These are phyloP conservation scores for Ceratocystis albifundus DNA, from an alignment of 2,329 filamentous ascomycete species.

Conservation along the genomic window DNA sequence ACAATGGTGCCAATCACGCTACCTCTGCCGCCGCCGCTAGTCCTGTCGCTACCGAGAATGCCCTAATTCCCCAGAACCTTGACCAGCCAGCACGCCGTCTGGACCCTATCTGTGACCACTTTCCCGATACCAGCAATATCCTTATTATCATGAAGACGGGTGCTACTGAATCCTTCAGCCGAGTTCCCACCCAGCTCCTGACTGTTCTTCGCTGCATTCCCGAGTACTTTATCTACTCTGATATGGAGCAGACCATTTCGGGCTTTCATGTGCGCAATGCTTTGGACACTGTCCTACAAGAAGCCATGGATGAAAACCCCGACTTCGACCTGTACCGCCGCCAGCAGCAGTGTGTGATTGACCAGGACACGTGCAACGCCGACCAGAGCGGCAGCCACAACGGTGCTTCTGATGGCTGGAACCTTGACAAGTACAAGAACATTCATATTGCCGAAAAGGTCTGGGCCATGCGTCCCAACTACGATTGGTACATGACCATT, in stretches of 20 bases:
- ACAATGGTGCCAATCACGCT: neutral
- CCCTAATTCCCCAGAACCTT: constrained; percentile 17
- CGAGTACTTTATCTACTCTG: constrained; percentile 47
- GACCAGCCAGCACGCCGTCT: constrained; percentile 24
- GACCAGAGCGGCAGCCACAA: constrained; percentile 25
- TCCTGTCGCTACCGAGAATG: neutral
- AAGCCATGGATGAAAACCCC: constrained; percentile 35
- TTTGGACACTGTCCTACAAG: constrained; percentile 35
- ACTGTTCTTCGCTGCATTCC: constrained; percentile 41
- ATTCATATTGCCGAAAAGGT: constrained; percentile 47
- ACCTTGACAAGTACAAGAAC: constrained; percentile 52
- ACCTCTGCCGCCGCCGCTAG: constrained; percentile 9
- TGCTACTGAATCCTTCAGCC: constrained; percentile 42
- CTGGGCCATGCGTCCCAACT: constrained; percentile 38
- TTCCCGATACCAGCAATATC: constrained; percentile 38
- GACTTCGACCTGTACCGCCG: constrained; percentile 42
- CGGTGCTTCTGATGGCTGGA: constrained; percentile 36
- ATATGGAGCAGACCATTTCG: constrained; percentile 40
- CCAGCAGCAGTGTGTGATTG: constrained; percentile 36
- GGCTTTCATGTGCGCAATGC: constrained; percentile 38
- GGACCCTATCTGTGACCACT: constrained; percentile 31
- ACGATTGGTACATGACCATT: constrained; percentile 50
- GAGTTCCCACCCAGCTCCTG: constrained; percentile 43
- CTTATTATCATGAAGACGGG: constrained; percentile 47
- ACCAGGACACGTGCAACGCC: constrained; percentile 37